Evolutionary conservation across 2,329 filamentous ascomycete species (phyloP), one percentile per base, ranked within the genome.

Genomic region (Venturia asperata): DNA sequence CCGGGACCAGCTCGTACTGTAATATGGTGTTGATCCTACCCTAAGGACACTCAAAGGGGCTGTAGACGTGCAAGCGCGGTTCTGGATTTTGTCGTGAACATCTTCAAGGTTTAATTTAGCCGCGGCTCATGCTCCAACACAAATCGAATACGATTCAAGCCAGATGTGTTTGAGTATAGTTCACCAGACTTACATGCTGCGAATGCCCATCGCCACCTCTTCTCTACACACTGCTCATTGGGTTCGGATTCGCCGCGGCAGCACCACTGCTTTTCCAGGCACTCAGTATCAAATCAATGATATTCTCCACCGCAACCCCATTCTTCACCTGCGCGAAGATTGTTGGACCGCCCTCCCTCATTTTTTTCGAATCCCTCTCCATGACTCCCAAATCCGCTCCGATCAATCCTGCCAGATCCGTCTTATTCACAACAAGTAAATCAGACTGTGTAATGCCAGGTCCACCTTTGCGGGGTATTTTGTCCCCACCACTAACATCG

Each of bases 311-410:
- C 1, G 87, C 91, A 67, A 92, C 88, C 1, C 87, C 87, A 77
- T 92, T 88, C 85, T 97, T 99, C n/a, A 99, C 92, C 79, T 96
- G 91, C 0, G 92, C 93, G 74, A 97, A 97, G 3, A 99, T 90
- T 0, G 93, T 97, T 5, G 94, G 94, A 0, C 94, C 94, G 1
- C 92, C 93, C 77, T 97, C 93, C 63, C 74, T 72, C 85, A 99
- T 99, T 83, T 92, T 93, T 71, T 91, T 83, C 17, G 92, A 89
- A 78, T 97, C 94, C 66, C 92, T 80, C 79, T 97, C 94, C 94
- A 99, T 99, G 55, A 99, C 91, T 24, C 79, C 83, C 70, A 99
- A 75, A 76, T 97, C 94, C 0, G 94, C 94, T 17, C 94, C 94
- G 30, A 99, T 87, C 6, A 90, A 85, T 77, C 92, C 88, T 0